Evolutionary conservation across 495 filamentous ascomycete species (phyloP).

Genomic region (Patellaria atrata): DNA sequence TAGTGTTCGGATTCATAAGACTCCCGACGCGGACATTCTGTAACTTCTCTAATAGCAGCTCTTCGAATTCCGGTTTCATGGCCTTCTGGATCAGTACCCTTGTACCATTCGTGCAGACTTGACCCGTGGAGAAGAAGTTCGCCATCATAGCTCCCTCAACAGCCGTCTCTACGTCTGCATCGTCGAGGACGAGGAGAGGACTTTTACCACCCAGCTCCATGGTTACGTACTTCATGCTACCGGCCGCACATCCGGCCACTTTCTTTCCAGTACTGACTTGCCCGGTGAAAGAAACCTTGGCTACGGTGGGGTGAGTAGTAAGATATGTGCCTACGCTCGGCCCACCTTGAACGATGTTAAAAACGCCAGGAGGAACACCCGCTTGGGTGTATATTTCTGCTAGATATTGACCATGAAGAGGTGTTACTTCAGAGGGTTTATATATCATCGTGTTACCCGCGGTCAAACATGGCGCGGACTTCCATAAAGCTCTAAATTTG

Average conservation of each 20-base stretch:
- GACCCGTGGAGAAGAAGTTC: conserved; percentile 69
- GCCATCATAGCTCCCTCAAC: conserved; percentile 80
- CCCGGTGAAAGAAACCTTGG: conserved; percentile 76
- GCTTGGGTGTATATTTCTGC: conserved; percentile 58
- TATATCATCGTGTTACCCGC: conserved; percentile 82
- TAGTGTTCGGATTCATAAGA: conserved; percentile 50
- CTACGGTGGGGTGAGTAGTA: conserved; percentile 49
- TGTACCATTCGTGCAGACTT: conserved; percentile 78
- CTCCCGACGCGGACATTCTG: conserved; percentile 50
- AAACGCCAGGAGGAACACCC: conserved; percentile 63
- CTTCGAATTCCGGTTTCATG: conserved; percentile 51
- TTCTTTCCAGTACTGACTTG: conserved; percentile 64
- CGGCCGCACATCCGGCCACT: conserved; percentile 53
- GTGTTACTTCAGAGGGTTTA: conserved; percentile 71
- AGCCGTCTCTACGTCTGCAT: conserved; percentile 56
- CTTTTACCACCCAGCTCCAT: conserved; percentile 79
- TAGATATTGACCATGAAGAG: conserved; percentile 52
- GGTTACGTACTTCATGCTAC: conserved; percentile 72
- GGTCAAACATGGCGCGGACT: conserved; percentile 65
- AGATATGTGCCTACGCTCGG: conserved; percentile 58
- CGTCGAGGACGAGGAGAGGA: conserved; percentile 54
- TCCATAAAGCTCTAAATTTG: conserved; percentile 53
- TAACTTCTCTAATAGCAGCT: conserved; percentile 50
- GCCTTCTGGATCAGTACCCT: conserved; percentile 54
- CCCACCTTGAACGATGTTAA: conserved; percentile 65